Base-by-base conservation (phyloP, 2,329 filamentous ascomycete genomes). In the Neonectria sp. region DNA sequence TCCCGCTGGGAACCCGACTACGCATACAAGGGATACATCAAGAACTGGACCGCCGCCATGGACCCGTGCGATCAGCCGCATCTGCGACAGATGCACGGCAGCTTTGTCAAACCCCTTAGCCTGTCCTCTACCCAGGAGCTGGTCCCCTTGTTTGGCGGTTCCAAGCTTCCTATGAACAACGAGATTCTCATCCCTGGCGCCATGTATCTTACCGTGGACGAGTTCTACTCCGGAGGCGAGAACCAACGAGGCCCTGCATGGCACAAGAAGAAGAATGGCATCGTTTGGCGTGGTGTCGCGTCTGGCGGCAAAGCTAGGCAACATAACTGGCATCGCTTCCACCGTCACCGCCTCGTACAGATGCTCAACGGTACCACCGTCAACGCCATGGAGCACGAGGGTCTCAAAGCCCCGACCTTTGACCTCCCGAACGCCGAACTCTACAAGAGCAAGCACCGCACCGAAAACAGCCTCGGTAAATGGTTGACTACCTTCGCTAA, bases 341-440 rank as follows among this genome's bases (percentile, higher is more conserved):
- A 93, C 68, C 89, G 91, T n/a, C 91, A 92, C 72, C 89, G 92
- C 4, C 88, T 93, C 65, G 82, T 93, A 29, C 84, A 90, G 65
- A 91, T 93, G 89, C 81, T 92, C 55, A 93, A 94, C 73, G 86
- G 86, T 9, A 91, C 89, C 1, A 85, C 83, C 21, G 87, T 91
- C 25, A 77, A 78, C 31, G 74, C 79, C 9, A 82, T 86, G 35
- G 86, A 91, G 73, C 74, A 79, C 45, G 75, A 77, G 17, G 77
- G 73, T 40, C 70, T 78, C 55, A 79, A 82, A 43, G 75, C 85
- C 37, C 76, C 79, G 68, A 86, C 87, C 8, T 90, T 89, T 71
- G 81, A 83, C 51, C 78, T 89, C 62, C 86, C 86, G 1, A 77
- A 80, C 1, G 27, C 69, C 0, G 70, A 77, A 4, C 74, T 80